Evolutionary conservation across 805 yeast species (phyloP), one percentile per base, ranked within the genome.

Genomic region (Starmerella gropengiesseri): DNA sequence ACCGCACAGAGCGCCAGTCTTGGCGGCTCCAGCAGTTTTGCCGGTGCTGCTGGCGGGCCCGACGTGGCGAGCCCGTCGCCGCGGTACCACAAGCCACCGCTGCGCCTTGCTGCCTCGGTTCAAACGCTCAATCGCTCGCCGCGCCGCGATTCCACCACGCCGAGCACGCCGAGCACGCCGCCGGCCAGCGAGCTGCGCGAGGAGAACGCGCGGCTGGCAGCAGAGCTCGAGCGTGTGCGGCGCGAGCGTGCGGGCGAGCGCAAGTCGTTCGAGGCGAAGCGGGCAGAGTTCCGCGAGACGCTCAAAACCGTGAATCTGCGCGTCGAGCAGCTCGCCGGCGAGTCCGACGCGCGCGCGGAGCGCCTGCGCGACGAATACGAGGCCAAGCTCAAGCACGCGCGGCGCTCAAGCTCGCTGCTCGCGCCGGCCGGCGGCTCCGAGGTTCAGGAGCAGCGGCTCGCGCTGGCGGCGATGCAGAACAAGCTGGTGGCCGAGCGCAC

Each of bases 391-490:
- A 39, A 53, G 12, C 47, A 41, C 42, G 47, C 48, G 45, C 28
- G 63, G 53, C 42, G 45, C 19, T 14, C 47, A 7, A 40, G 41
- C 23, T 12, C 31, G 22, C 22, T 38, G n/a, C n/a, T 25, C 12
- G 36, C 38, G 25, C 18, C 26, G 5, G 26, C 40, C 3, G 35
- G 35, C 20, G 40, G 34, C 22, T 40, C 45, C 13, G 60, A 55
- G 34, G 55, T 60, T 22, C 53, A 55, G 25, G 52, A 52, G 31
- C 61, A 61, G 51, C 53, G 61, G 14, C 41, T 54, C 2, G 55
- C 57, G 13, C 55, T 62, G 35, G 65, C 65, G 5, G 60, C 59
- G 17, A 54, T 60, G 51, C 64, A 62, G 39, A 62, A 62, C 48
- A 45, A 51, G 35, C 49, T 61, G 6, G 58, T 61, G 8, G 54